Evolutionary conservation across 768 basidiomycete species (phyloP), one percentile per base, ranked within the genome.

Genomic region (Trametes elegans): DNA sequence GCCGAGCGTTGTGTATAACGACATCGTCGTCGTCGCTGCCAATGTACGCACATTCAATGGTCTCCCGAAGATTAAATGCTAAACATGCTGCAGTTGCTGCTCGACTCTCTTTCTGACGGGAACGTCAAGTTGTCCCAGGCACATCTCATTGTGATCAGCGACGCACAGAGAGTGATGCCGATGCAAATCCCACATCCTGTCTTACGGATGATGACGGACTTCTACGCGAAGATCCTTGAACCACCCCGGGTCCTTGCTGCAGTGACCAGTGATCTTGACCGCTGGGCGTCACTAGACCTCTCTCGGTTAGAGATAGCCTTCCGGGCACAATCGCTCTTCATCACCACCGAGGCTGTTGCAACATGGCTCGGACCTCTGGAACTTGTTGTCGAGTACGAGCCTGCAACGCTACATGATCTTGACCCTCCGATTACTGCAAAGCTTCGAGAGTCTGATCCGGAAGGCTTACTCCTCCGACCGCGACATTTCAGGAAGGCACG

Each of bases 371-470:
- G 49, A 0, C 53, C 46, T 10, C 50, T 56, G 40, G 59, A 63
- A 26, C 31, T 78, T 2, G 77, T 87, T 19, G 68, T 87, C 24
- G 68, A 77, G 26, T 88, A 85, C 55, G 80, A 82, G 54, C 4
- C 41, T 27, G 14, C 24, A 13, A n/a, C 71, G 18, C 59, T 70
- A 8, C 53, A 62, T n/a, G 58, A 67, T 7, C 61, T 63, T 10
- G 77, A 74, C 36, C 78, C 76, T 36, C 66, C 66, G 32, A 68
- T 87, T 32, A 72, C 76, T 47, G 75, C 76, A 53, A 70, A 76
- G 39, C 70, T 88, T 44, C 77, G 71, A 42, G 69, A 70, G 43
- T 64, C 82, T 14, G 75, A 81, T 65, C 42, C 47, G 11, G 70
- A 70, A 4, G 67, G 66, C 23, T 75, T 75, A 44, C 44, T 62